These are phyloP conservation scores for Trypanosoma rangeli DNA, from an alignment of 208 protist species.

Conservation along the genomic window DNA sequence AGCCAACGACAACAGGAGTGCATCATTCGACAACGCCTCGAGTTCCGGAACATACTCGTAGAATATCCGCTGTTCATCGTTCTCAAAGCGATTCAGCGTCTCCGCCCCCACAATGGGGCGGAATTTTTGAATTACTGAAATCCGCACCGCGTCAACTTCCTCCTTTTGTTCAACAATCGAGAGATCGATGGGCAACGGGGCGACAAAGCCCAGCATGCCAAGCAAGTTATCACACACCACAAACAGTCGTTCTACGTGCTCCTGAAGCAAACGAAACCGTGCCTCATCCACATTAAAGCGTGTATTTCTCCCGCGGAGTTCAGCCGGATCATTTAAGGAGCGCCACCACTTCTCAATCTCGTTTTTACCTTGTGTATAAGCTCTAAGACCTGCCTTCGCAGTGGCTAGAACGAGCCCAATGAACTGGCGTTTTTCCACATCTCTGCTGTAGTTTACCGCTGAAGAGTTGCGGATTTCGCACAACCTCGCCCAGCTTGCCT, in stretches of 20 bases:
- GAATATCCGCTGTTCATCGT: slow-evolving; percentile 31
- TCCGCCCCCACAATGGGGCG: slow-evolving; percentile 17
- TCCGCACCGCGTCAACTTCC: slow-evolving; percentile 5
- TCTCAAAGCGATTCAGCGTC: slow-evolving; percentile 24
- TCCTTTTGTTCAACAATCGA: slow-evolving; percentile 13
- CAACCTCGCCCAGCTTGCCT: slow-evolving; percentile 21
- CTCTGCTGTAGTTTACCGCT: background rate
- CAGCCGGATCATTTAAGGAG: slow-evolving; percentile 10
- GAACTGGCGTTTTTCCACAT: slow-evolving; percentile 24
- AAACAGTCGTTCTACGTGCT: slow-evolving; percentile 22
- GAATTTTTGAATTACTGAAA: slow-evolving; percentile 16
- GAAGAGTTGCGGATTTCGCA: background rate
- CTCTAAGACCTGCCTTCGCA: background rate
- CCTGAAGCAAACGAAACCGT: slow-evolving; percentile 22
- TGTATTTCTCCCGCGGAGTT: slow-evolving; percentile 6
- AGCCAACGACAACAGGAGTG: slow-evolving; percentile 1
- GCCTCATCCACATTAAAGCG: slow-evolving; percentile 1
- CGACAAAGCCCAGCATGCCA: slow-evolving; percentile 23
- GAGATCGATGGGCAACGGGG: slow-evolving; percentile 11
- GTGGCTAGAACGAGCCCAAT: background rate
- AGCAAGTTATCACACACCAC: slow-evolving; percentile 28
- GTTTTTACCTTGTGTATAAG: slow-evolving; percentile 7
- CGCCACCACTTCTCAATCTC: slow-evolving; percentile 25
- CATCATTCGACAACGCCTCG: slow-evolving; percentile 1
- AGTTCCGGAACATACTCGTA: slow-evolving; percentile 33